Evolutionary conservation across 495 filamentous ascomycete species (phyloP), one percentile per base, ranked within the genome.

Genomic region (Talaromyces wortmannii): DNA sequence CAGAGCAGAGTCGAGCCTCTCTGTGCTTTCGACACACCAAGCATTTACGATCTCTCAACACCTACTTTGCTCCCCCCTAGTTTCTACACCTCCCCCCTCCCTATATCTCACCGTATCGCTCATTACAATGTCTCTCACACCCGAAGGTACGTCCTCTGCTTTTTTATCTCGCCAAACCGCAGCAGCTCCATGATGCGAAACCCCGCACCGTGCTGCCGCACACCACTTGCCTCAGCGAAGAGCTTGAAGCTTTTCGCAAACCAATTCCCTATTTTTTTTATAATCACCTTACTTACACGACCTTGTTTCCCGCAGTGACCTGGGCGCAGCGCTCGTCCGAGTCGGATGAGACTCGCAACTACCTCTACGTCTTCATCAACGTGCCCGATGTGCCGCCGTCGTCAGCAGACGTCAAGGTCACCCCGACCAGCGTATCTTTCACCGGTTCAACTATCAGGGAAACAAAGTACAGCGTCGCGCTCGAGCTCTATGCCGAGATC

Each of bases 251-350:
- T 23, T 23, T 23, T 23, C 23, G 23, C 23, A 23, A 23, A 4
- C 23, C 23, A 4, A 23, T 23, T 23, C 4, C 23, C 23, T 4
- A 2, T 23, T 23, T 23, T 23, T 23, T 23, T 23, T 23, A 23
- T 23, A 23, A 23, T 23, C 5, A 1, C 5, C 17, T 18, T 30
- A 11, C 15, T 18, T 48, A 23, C 23, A 23, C 23, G 23, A 7
- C 2, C 3, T 50, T 16, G 3, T 23, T 7, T 1, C 43, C 47
- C 49, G 55, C 64, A 98, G 94, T 97, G 61, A 86, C 88, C 75
- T 98, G 94, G 94, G 92, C 94, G 31, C 94, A 98, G 77, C 92
- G 94, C 78, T 97, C 94, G 45, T 91, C 86, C 69, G 75, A 66
- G 56, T 73, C 77, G 57, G 95, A 97, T 17, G 66, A 84, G 40